Evolutionary conservation across 371 early-diverging fungal genomes (phyloP), one percentile per base, ranked within the genome.

Genomic region (Neoconidiobolus thromboides): DNA sequence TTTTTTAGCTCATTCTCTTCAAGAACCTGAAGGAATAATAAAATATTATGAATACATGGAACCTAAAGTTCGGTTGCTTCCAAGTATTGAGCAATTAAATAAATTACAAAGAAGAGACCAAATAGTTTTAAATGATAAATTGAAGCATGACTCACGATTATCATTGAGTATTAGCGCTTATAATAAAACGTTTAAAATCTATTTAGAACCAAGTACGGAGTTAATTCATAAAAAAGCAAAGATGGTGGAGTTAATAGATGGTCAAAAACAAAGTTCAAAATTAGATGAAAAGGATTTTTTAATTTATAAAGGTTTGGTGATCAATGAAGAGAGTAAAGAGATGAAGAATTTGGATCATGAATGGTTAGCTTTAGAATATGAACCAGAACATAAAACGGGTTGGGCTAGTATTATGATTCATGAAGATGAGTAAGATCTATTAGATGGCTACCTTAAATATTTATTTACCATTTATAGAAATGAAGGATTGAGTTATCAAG

Each of bases 161-260:
- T 26, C 26, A 26, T 26, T 26, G 26, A 26, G 26, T 26, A 26
- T 88, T 48, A 60, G 64, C 5, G 88, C 87, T 3, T 86, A 72
- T 70, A 86, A 89, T 67, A 72, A 71, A 36, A 86, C 84, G 0
- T 84, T 82, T 63, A 63, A 70, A 43, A 66, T 91, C 52, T 68
- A 83, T 56, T 73, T 91, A 9, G 76, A 75, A 62, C 89, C 86
- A 39, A 86, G 89, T 70, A 14, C 61, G 26, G 82, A 85, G 48
- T 63, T 91, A 43, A 67, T 90, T 49, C 90, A 88, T 66, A 77
- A 83, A 0, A 67, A 78, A 1, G 85, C 85, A 1, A 65, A 62
- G 48, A 66, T 73, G 56, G 64, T 69, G 36, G 62, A 64, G 48
- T 42, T 73, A 62, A 26, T 26, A 26, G 26, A 26, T 26, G 26